Conservation (phyloP, 2,329 filamentous ascomycete genomes). For the Madurella mycetomatis region DNA sequence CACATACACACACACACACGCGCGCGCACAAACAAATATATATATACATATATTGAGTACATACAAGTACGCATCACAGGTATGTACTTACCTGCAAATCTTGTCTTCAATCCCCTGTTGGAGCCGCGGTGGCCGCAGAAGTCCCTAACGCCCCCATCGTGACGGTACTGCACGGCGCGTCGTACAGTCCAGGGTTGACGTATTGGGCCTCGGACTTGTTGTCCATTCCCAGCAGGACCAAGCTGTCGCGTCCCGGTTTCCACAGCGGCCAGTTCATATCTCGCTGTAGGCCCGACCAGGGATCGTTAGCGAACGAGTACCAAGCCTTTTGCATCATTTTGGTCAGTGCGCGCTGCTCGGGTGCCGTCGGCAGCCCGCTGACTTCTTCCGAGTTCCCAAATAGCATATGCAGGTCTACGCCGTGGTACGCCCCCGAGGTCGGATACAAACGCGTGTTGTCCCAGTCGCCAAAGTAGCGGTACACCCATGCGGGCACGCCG, state of each 20-base stretch:
- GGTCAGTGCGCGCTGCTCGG: slow-evolving; percentile 32
- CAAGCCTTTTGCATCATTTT: slow-evolving; percentile 38
- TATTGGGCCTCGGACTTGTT: slow-evolving; percentile 26
- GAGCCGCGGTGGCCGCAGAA: too few species aligned
- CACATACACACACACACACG: too few species aligned
- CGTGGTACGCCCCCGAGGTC: slow-evolving; percentile 46
- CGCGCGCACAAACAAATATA: too few species aligned
- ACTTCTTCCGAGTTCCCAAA: slow-evolving; percentile 40
- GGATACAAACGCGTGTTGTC: slow-evolving; percentile 43
- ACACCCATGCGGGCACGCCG: slow-evolving; percentile 40
- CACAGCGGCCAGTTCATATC: slow-evolving; percentile 36
- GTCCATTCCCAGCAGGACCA: slow-evolving; percentile 27
- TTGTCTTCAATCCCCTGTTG: too few species aligned
- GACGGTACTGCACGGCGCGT: slow-evolving; percentile 25
- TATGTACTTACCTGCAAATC: too few species aligned
- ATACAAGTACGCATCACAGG: too few species aligned
- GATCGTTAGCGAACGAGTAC: slow-evolving; percentile 38
- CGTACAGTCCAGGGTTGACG: slow-evolving; percentile 26
- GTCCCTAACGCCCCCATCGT: slow-evolving; percentile 19
- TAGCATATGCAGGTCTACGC: slow-evolving; percentile 44
- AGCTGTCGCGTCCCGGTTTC: slow-evolving; percentile 21
- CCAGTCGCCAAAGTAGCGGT: slow-evolving; percentile 48
- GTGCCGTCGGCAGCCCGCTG: slow-evolving; percentile 33
- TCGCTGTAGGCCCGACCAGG: slow-evolving; percentile 31
- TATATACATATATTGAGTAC: too few species aligned